These are phyloP conservation scores for Phaseolus coccineus DNA, from an alignment of 331 rosid species.

Conservation along the genomic window DNA sequence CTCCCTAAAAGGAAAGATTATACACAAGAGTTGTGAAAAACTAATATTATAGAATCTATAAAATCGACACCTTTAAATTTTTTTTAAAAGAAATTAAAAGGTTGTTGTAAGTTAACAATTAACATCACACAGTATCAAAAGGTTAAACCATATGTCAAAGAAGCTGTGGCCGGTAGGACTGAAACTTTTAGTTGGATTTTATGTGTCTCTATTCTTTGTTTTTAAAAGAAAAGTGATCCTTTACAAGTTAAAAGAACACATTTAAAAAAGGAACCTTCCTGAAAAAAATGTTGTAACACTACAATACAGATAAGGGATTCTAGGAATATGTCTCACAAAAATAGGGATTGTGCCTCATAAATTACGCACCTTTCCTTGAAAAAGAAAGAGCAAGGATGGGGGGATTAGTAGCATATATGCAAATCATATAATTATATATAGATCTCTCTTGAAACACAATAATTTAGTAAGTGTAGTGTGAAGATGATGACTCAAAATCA, in stretches of 20 bases:
- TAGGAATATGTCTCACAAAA: slow-evolving; percentile 11
- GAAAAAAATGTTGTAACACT: neutral
- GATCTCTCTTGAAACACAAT: too few species aligned
- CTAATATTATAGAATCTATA: too few species aligned
- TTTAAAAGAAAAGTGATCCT: neutral
- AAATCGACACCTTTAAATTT: too few species aligned
- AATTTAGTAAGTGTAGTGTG: neutral
- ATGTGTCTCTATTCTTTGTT: neutral
- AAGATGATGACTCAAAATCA: slow-evolving; percentile 11
- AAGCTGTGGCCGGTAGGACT: neutral
- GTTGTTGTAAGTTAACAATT: too few species aligned
- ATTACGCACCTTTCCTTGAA: neutral
- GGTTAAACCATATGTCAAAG: too few species aligned
- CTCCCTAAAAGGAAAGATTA: too few species aligned
- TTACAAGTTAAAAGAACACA: neutral
- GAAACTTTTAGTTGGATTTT: neutral
- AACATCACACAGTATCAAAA: too few species aligned
- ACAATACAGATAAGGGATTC: slow-evolving; percentile 12
- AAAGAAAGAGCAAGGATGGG: neutral
- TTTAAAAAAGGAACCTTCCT: neutral
- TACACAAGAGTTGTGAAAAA: too few species aligned
- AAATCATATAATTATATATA: neutral
- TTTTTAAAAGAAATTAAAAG: too few species aligned
- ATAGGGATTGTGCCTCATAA: neutral
- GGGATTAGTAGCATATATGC: too few species aligned